Evolutionary conservation across 371 early-diverging fungal genomes (phyloP).

Genomic region (Gilbertella persicaria): DNA sequence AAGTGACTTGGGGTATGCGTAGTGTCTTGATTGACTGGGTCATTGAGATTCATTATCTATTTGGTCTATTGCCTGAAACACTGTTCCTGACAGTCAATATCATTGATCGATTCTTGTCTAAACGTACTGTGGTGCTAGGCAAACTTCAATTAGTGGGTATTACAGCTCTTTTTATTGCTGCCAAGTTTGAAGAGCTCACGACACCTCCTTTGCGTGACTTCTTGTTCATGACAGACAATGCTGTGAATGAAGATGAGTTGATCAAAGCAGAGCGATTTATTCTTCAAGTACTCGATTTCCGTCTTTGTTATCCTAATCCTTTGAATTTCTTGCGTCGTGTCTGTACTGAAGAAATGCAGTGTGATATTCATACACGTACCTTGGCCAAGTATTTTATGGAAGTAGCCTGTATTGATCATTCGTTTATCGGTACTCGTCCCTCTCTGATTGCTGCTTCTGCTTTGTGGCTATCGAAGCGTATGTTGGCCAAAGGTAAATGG

Average conservation of each 20-base stretch:
- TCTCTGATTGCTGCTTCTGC: constrained; percentile 85
- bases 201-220: constrained; percentile 83
- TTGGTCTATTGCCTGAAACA: constrained; percentile 95
- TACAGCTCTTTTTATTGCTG: constrained; percentile 90
- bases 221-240: constrained; percentile 78
- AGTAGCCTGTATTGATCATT: constrained; percentile 85
- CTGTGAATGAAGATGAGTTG: constrained; percentile 81
- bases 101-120: constrained; percentile 95
- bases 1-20: constrained; percentile 95
- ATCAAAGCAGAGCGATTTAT: constrained; percentile 88
- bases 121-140: constrained; percentile 75
- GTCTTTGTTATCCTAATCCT: constrained; percentile 85
- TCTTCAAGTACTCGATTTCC: constrained; percentile 81
- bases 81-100: constrained; percentile 94
- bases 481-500: constrained; percentile 84
- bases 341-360: constrained; percentile 82
- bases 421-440: constrained; percentile 74
- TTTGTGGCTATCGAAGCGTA: constrained; percentile 86
- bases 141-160: constrained; percentile 98
- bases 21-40: constrained; percentile 81
- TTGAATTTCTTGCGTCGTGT: constrained; percentile 89
- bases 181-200: constrained; percentile 97
- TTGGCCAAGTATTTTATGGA: constrained; percentile 98
- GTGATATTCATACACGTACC: constrained; percentile 87
- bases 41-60: constrained; percentile 88